Percentiles rank a stretch among this genome's conserved stretches.
Conservation (phyloP, 495 filamentous ascomycete genomes). For the Gamarada debralockiae region DNA sequence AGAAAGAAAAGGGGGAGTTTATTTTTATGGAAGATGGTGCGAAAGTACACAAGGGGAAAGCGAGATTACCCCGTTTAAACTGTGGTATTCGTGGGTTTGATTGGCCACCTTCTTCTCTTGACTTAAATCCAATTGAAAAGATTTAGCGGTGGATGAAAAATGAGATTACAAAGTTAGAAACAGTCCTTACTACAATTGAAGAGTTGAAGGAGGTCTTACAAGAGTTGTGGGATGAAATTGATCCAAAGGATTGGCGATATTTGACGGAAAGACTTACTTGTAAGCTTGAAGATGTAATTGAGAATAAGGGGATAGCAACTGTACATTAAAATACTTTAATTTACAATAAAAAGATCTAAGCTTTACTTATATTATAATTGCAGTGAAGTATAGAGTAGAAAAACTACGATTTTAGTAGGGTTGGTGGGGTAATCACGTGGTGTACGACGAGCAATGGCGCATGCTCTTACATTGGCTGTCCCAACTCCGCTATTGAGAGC, state of each 20-base stretch:
- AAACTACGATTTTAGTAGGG: too few species aligned
- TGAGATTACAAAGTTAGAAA: not conserved
- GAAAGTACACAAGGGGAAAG: not conserved
- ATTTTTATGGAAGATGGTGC: slow-evolving; percentile 3
- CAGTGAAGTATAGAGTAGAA: too few species aligned
- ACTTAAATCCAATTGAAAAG: slow-evolving; percentile 6
- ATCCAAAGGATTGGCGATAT: not conserved
- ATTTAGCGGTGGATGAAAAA: slow-evolving; percentile 3
- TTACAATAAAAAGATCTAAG: too few species aligned
- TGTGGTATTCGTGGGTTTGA: not conserved
- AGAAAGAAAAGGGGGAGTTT: not conserved
- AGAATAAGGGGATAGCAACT: not conserved
- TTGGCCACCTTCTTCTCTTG: slow-evolving; percentile 5
- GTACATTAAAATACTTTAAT: slow-evolving; percentile 1
- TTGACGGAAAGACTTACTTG: not conserved
- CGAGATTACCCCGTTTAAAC: not conserved
- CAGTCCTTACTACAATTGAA: not conserved
- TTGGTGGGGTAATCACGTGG: too few species aligned
- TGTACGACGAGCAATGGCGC: too few species aligned
- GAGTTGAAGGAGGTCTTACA: not conserved
- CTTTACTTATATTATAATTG: too few species aligned
- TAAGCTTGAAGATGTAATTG: slow-evolving; percentile 4
- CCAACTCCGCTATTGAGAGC: too few species aligned
- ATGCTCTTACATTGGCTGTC: too few species aligned
- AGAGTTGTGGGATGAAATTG: not conserved